Percentiles rank a stretch among this genome's conserved stretches.
phyloP scores from a whole-genome alignment of 2,329 filamentous ascomycete species.

The Alternaria sp. region DNA sequence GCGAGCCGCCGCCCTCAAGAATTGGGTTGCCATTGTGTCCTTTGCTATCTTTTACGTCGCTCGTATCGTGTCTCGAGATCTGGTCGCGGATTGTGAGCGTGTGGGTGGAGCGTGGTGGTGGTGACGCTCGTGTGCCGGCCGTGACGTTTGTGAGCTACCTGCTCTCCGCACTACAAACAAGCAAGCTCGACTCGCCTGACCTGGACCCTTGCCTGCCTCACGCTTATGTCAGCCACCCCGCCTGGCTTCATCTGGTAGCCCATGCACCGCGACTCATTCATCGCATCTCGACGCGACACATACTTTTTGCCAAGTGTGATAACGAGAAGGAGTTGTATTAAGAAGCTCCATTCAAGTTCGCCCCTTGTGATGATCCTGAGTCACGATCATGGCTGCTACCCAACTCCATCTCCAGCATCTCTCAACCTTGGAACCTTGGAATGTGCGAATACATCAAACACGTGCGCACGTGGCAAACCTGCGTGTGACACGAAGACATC shows the following conservation, averaged over 20 bases:
- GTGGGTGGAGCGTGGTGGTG: background rate
- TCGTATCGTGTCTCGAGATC: background rate
- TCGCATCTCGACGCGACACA: background rate
- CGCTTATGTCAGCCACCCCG: conserved; percentile 7
- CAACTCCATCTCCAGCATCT: background rate
- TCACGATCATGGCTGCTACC: background rate
- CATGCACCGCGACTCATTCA: background rate
- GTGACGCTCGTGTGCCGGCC: conserved; percentile 10
- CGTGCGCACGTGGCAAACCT: background rate
- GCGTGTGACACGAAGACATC: background rate
- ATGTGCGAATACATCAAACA: too few relatives aligned
- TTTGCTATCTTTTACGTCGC: background rate
- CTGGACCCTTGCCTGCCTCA: conserved; percentile 2
- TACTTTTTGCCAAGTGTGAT: background rate
- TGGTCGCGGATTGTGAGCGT: background rate
- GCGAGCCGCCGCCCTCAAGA: conserved; percentile 51
- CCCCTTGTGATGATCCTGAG: background rate
- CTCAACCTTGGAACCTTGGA: too few relatives aligned
- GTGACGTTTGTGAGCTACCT: conserved; percentile 14
- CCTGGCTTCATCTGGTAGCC: conserved; percentile 2
- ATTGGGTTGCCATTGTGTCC: conserved; percentile 53
- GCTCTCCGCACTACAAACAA: conserved; percentile 14
- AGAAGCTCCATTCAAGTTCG: too few relatives aligned
- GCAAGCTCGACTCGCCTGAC: conserved; percentile 16
- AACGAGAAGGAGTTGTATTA: too few relatives aligned